Percentiles rank a stretch among this genome's conserved stretches.
These are phyloP conservation scores for Hypoxylon rubiginosum DNA, from an alignment of 2,329 filamentous ascomycete species.

Conservation along the genomic window DNA sequence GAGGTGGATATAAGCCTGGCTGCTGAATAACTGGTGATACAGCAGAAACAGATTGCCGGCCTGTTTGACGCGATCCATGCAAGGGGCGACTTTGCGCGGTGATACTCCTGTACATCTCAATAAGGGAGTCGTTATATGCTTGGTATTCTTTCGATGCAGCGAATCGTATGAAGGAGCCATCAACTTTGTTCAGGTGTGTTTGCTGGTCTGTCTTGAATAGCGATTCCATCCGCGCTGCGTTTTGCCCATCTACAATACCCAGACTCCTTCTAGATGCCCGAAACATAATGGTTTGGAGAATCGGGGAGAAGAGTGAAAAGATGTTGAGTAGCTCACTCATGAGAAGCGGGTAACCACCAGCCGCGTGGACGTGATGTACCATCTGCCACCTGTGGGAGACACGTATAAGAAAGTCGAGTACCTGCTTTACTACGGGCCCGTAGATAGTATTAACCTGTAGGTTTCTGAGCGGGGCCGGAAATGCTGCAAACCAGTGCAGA, in stretches of 20 bases:
- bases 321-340: conserved; percentile 66
- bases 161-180: conserved; percentile 35
- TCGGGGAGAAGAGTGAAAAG: conserved; percentile 63
- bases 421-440: conserved; percentile 45
- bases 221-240: conserved; percentile 52
- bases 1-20: conserved; percentile 15
- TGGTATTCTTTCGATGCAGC: conserved; percentile 32
- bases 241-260: conserved; percentile 54
- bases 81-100: conserved; percentile 21
- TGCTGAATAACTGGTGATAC: conserved; percentile 18
- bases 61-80: conserved; percentile 4
- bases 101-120: conserved; percentile 35
- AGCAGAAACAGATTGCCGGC: conserved; percentile 18
- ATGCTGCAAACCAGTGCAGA: conserved; percentile 54
- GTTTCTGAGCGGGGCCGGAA: conserved; percentile 50
- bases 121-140: conserved; percentile 41
- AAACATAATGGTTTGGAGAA: conserved; percentile 69
- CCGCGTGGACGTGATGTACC: conserved; percentile 54
- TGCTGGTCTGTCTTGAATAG: conserved; percentile 55
- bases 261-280: conserved; percentile 64
- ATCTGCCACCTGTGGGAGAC: conserved; percentile 58
- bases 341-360: conserved; percentile 65
- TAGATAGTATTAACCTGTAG: conserved; percentile 41
- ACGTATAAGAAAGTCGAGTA: conserved; percentile 60
- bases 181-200: conserved; percentile 46